Conservation (phyloP, 768 basidiomycete species). For the Kwoniella europaea region DNA sequence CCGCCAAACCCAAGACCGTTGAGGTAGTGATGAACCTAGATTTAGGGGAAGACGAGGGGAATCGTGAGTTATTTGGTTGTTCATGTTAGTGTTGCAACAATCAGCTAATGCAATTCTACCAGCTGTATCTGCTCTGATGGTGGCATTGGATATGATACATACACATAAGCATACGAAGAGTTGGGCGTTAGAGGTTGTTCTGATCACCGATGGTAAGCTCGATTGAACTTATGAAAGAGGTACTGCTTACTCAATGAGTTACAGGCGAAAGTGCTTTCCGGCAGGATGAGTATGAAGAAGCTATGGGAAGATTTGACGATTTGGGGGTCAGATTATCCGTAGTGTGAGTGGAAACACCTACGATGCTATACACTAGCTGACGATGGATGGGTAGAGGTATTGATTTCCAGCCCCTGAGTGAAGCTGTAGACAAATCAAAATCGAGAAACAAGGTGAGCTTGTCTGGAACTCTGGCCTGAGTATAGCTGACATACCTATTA, state of each 20-base stretch:
- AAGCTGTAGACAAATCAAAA: constrained; percentile 50
- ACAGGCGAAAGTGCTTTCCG: constrained; percentile 51
- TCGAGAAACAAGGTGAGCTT: constrained; percentile 65
- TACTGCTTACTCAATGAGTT: not conserved
- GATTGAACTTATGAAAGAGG: constrained; percentile 58
- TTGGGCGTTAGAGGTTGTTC: constrained; percentile 81
- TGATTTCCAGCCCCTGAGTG: constrained; percentile 38
- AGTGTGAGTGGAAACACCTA: constrained; percentile 64
- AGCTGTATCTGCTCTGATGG: constrained; percentile 86
- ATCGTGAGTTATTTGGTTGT: constrained; percentile 45
- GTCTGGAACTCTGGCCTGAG: not conserved
- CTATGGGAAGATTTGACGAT: constrained; percentile 68
- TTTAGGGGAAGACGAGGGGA: constrained; percentile 50
- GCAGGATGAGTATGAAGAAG: constrained; percentile 53
- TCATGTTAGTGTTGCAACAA: not conserved
- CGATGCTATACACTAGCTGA: not conserved
- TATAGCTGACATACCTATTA: constrained; percentile 47
- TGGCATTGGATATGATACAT: constrained; percentile 79
- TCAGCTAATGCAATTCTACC: not conserved
- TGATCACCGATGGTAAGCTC: constrained; percentile 85
- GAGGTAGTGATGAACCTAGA: constrained; percentile 51
- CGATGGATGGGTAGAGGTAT: constrained; percentile 31
- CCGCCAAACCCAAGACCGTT: constrained; percentile 54
- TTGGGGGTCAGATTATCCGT: constrained; percentile 69
- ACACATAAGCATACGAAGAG: constrained; percentile 71